These are phyloP conservation scores for Volvox reticuliferus DNA, from an alignment of 139 green algal species.

Conservation along the genomic window DNA sequence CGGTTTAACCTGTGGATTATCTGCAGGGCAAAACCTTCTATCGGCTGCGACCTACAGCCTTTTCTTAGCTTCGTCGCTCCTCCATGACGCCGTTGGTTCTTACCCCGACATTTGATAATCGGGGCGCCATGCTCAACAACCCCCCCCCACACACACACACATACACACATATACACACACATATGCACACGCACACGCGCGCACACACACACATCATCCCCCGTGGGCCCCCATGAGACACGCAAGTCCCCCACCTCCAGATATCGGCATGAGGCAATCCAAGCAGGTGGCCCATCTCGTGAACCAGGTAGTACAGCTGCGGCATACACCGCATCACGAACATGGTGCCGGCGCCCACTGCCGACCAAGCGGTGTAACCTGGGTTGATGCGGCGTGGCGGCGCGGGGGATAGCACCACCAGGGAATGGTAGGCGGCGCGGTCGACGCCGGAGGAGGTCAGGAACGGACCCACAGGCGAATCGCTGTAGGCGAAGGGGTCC, in stretches of 20 bases:
- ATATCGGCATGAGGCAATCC: constrained; percentile 57
- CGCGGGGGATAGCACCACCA: constrained; percentile 45
- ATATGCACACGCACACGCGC: too few species aligned
- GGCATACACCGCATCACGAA: constrained; percentile 66
- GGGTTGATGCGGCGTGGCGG: constrained; percentile 48
- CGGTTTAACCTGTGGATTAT: too few species aligned
- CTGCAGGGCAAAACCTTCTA: too few species aligned
- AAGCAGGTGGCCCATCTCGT: constrained; percentile 57
- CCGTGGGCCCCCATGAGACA: too few species aligned
- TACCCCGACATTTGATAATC: too few species aligned
- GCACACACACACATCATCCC: neutral
- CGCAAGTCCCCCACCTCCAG: constrained; percentile 29
- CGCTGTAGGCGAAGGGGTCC: constrained; percentile 57
- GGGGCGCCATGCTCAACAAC: too few species aligned
- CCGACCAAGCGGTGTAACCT: constrained; percentile 60
- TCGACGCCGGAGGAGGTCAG: constrained; percentile 41
- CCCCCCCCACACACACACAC: too few species aligned
- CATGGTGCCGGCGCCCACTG: constrained; percentile 18
- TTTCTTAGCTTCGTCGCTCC: too few species aligned
- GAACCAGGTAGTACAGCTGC: constrained; percentile 61
- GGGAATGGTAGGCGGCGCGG: constrained; percentile 44
- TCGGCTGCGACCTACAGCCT: too few species aligned
- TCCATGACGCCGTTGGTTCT: too few species aligned
- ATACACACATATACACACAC: neutral
- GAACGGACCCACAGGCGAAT: constrained; percentile 36